Conservation (phyloP, 2,329 filamentous ascomycete genomes). For the Penicillium concentricum region DNA sequence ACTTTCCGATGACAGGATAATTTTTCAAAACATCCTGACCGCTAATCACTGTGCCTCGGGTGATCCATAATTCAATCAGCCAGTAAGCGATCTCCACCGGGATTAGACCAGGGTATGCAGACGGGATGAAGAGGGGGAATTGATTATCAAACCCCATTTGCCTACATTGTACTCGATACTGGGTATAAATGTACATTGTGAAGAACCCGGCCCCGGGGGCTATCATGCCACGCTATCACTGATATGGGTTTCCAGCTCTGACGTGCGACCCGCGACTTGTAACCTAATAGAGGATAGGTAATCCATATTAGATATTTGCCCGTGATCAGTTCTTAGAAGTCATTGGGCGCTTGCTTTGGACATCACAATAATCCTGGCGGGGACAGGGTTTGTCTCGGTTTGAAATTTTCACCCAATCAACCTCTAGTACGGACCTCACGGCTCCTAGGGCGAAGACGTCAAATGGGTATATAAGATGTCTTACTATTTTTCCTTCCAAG, state of each 20-base stretch:
- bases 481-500: slow-evolving; percentile 20
- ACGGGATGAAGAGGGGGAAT: slow-evolving; percentile 6
- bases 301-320: neutral
- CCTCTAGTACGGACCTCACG: neutral
- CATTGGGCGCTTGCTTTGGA: neutral
- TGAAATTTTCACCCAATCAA: neutral
- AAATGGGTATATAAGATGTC: slow-evolving; percentile 8
- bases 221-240: neutral
- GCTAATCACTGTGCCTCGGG: neutral
- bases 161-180: neutral
- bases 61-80: neutral
- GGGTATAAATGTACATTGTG: neutral
- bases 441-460: neutral
- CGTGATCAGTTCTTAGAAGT: neutral
- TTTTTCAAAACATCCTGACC: slow-evolving; percentile 1
- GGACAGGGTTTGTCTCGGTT: neutral
- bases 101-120: slow-evolving; percentile 13
- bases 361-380: neutral
- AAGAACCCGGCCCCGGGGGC: neutral
- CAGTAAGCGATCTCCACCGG: slow-evolving; percentile 5
- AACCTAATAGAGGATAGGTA: neutral
- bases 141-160: neutral
- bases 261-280: neutral
- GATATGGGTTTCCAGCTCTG: neutral
- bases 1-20: neutral